A percentile compares a stretch with the other conserved stretches of the same genome.
phyloP scores from a whole-genome alignment of 2,329 filamentous ascomycete genomes.

The Ophiostoma angusticollis region DNA sequence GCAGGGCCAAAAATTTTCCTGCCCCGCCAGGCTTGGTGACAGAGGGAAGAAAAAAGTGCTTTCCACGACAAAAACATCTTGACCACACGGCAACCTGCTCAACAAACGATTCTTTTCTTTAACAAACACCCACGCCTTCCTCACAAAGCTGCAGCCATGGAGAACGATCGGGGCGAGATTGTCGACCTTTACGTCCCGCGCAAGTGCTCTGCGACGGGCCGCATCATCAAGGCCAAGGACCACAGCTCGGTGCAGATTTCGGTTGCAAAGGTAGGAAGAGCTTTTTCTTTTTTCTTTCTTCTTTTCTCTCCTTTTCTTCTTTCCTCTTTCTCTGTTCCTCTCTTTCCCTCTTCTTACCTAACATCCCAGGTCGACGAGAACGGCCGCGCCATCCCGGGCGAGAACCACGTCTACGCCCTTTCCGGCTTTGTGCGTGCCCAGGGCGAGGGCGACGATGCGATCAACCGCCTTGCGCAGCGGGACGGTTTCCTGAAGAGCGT shows the following conservation, averaged over 20 bases:
- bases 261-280: conserved; percentile 55
- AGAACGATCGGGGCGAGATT: conserved; percentile 65
- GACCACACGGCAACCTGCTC: conserved; percentile 16
- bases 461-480: conserved; percentile 91
- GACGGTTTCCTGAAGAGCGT: conserved; percentile 96
- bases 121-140: too few relatives aligned
- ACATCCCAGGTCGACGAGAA: conserved; percentile 78
- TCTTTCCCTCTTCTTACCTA: too few relatives aligned
- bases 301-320: background rate
- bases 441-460: conserved; percentile 92
- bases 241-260: conserved; percentile 97
- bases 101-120: conserved; percentile 14
- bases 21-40: conserved; percentile 2
- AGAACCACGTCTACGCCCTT: conserved; percentile 95
- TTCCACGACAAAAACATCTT: conserved; percentile 1
- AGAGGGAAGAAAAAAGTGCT: background rate
- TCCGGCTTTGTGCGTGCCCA: conserved; percentile 96
- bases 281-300: background rate
- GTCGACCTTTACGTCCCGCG: conserved; percentile 66
- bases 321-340: background rate
- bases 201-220: conserved; percentile 98
- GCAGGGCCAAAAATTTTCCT: conserved; percentile 7
- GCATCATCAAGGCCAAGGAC: conserved; percentile 99
- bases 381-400: conserved; percentile 82
- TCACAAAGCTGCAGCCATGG: conserved; percentile 50